phyloP scores from a whole-genome alignment of 768 basidiomycete species.

The Kwoniella mangroviensis region DNA sequence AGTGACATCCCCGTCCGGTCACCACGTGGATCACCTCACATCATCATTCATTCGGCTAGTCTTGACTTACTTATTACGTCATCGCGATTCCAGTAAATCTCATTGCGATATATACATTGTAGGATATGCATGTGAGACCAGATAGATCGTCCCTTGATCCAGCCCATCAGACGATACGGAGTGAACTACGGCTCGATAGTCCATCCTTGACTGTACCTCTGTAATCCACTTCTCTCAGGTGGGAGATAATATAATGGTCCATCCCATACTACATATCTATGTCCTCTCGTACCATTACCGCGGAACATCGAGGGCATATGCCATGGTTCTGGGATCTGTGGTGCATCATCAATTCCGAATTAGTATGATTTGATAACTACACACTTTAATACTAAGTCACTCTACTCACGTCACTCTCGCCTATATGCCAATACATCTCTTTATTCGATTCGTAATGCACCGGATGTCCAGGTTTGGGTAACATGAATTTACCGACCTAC shows the following conservation, averaged over 20 bases:
- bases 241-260: conserved; percentile 56
- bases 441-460: conserved; percentile 67
- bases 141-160: neutral
- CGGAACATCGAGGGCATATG: conserved; percentile 52
- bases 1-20: no score
- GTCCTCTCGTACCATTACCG: conserved; percentile 50
- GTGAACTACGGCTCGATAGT: conserved; percentile 4
- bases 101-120: no score
- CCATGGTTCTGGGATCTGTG: conserved; percentile 60
- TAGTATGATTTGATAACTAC: no score
- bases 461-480: conserved; percentile 66
- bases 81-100: neutral
- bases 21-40: no score
- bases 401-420: conserved; percentile 66
- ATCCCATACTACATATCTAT: conserved; percentile 50
- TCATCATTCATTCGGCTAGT: no score
- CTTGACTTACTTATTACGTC: no score
- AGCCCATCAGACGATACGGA: neutral
- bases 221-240: conserved; percentile 46
- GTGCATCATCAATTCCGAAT: neutral
- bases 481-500: conserved; percentile 77
- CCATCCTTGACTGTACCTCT: conserved; percentile 40
- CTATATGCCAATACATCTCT: conserved; percentile 70
- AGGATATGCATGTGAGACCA: no score
- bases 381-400: no score